Evolutionary conservation across 164 flowering plant genomes (phyloP).

Genomic region (Magnolia changhungtana): DNA sequence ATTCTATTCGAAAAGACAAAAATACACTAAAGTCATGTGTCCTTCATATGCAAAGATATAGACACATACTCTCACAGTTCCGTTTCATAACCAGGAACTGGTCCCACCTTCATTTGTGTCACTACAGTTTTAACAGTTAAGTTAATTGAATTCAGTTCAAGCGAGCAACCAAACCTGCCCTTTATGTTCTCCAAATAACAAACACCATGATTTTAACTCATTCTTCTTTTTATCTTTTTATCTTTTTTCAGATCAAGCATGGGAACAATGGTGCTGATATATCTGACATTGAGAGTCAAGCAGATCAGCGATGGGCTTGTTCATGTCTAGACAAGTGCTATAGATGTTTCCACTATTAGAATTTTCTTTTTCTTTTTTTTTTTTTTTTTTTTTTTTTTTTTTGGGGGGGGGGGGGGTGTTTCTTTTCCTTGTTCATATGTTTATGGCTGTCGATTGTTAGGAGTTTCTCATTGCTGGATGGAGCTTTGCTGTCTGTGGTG

Average conservation of each 20-base stretch:
- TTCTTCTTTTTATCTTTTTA: not conserved
- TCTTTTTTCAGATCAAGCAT: constrained; percentile 60
- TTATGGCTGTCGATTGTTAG: not conserved
- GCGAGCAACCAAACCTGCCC: not conserved
- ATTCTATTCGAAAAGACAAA: too few species aligned
- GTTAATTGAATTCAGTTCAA: not conserved
- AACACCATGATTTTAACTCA: not conserved
- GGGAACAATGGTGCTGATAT: constrained; percentile 72
- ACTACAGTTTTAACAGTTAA: not conserved
- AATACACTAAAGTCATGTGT: too few species aligned
- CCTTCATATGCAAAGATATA: too few species aligned
- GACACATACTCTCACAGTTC: too few species aligned
- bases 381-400: too few species aligned
- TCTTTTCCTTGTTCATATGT: not conserved
- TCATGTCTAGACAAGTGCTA: constrained; percentile 10
- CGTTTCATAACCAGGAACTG: too few species aligned
- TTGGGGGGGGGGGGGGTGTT: not conserved
- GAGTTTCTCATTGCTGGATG: not conserved
- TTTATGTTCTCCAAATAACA: not conserved
- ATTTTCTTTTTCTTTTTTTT: not conserved
- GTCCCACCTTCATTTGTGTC: not conserved
- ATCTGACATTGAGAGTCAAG: constrained; percentile 63
- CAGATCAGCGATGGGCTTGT: constrained; percentile 39
- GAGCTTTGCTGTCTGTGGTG: too few species aligned
- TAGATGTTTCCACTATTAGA: not conserved